Evolutionary conservation across 2,329 filamentous ascomycete species (phyloP).

Genomic region (Aspergillus sp.): DNA sequence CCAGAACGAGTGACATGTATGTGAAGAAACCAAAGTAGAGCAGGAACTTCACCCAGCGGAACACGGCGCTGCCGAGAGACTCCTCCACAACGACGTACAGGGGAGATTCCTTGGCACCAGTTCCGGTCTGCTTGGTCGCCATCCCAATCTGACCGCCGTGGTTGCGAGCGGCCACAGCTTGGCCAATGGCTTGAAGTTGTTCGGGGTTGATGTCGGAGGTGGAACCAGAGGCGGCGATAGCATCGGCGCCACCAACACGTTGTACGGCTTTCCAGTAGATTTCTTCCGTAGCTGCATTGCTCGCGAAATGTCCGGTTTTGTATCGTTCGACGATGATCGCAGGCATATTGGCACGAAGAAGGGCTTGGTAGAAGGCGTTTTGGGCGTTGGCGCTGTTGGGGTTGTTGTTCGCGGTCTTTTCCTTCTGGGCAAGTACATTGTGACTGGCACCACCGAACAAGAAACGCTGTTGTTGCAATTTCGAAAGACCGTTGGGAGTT

Average conservation of each 20-base stretch:
- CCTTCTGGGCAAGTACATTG: conserved; percentile 74
- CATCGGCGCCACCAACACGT: conserved; percentile 51
- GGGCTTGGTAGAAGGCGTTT: conserved; percentile 88
- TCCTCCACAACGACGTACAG: conserved; percentile 96
- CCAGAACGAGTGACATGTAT: conserved; percentile 75
- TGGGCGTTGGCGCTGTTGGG: conserved; percentile 83
- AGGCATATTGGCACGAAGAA: conserved; percentile 89
- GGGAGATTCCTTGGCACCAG: conserved; percentile 77
- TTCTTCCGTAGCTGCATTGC: conserved; percentile 73
- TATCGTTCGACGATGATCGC: conserved; percentile 90
- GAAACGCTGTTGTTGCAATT: conserved; percentile 36
- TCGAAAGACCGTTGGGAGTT: conserved; percentile 24
- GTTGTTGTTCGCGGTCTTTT: conserved; percentile 91
- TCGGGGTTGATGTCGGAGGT: conserved; percentile 52
- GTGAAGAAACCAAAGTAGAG: conserved; percentile 73
- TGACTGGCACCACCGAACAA: conserved; percentile 44
- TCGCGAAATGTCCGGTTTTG: conserved; percentile 79
- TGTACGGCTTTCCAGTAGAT: conserved; percentile 76
- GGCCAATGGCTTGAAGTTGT: conserved; percentile 74
- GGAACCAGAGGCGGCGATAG: conserved; percentile 19
- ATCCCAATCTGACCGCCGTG: conserved; percentile 64
- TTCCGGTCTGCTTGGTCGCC: conserved; percentile 50
- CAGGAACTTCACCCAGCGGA: conserved; percentile 89
- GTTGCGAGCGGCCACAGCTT: conserved; percentile 73
- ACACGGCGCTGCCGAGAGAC: conserved; percentile 72